These are phyloP conservation scores for Aureobasidium namibiae DNA, from an alignment of 2,329 filamentous ascomycete species.

Conservation along the genomic window DNA sequence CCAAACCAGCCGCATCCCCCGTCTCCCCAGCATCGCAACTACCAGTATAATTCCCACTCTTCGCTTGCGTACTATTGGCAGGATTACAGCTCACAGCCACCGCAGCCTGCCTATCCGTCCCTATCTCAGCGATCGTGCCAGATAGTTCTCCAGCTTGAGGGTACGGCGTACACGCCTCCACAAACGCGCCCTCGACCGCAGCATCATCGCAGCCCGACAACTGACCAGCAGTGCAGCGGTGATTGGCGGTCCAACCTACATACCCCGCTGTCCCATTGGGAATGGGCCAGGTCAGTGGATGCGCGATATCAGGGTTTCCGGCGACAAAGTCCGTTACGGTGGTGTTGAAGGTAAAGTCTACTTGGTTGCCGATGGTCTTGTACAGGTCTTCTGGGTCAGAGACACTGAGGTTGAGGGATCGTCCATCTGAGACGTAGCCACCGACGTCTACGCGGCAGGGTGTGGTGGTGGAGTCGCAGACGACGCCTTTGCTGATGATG, in stretches of 20 bases:
- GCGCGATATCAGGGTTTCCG: background rate
- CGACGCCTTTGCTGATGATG: background rate
- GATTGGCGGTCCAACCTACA: background rate
- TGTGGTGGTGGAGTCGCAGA: background rate
- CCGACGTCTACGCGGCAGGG: background rate
- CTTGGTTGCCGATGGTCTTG: background rate
- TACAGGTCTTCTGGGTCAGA: background rate
- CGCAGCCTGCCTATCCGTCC: background rate
- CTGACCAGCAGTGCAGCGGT: background rate
- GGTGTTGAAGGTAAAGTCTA: background rate
- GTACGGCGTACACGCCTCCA: background rate
- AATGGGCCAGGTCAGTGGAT: background rate
- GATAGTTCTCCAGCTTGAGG: background rate
- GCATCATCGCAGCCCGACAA: background rate
- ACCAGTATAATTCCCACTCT: background rate
- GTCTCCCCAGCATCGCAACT: background rate
- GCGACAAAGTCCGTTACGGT: background rate
- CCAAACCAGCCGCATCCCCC: constrained; percentile 24
- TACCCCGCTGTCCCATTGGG: background rate
- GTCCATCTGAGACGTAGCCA: background rate
- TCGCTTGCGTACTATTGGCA: background rate
- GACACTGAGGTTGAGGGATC: background rate
- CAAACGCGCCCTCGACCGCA: background rate
- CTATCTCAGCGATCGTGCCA: background rate
- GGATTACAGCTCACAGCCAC: background rate